These are phyloP conservation scores for Cercospora sp. DNA, from an alignment of 2,329 filamentous ascomycete species.

Conservation along the genomic window DNA sequence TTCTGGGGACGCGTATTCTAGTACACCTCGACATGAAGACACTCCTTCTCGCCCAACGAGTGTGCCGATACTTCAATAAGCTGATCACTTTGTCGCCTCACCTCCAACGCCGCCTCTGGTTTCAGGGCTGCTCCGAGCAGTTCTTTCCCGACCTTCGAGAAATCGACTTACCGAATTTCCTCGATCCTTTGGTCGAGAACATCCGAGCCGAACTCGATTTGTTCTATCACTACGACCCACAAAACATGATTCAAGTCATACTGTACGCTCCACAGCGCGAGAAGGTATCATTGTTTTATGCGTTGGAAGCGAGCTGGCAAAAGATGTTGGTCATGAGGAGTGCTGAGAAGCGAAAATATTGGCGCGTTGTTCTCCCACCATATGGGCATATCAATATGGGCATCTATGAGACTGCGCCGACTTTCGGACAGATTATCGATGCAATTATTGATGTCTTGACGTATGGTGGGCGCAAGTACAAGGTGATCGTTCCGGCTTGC, in stretches of 20 bases:
- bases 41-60: slow-evolving; percentile 1
- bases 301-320: slow-evolving; percentile 3
- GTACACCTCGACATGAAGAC: slow-evolving; percentile 2
- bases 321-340: slow-evolving; percentile 12
- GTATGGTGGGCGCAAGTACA: not conserved
- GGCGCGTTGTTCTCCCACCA: slow-evolving; percentile 4
- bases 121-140: not conserved
- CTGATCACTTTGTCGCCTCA: not conserved
- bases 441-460: not conserved
- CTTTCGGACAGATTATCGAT: not conserved
- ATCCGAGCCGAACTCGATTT: slow-evolving; percentile 4
- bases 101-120: slow-evolving; percentile 14
- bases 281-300: not conserved
- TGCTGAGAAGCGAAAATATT: not conserved
- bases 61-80: not conserved
- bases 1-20: not conserved
- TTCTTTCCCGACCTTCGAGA: not conserved
- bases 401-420: not conserved
- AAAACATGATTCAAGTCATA: not conserved
- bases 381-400: not conserved
- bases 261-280: not conserved
- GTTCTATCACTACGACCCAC: not conserved
- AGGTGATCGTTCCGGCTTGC: not conserved
- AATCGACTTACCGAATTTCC: not conserved
- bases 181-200: not conserved